These are phyloP conservation scores for Pestalotiopsis sp. DNA, from an alignment of 2,329 filamentous ascomycete species.

Conservation along the genomic window DNA sequence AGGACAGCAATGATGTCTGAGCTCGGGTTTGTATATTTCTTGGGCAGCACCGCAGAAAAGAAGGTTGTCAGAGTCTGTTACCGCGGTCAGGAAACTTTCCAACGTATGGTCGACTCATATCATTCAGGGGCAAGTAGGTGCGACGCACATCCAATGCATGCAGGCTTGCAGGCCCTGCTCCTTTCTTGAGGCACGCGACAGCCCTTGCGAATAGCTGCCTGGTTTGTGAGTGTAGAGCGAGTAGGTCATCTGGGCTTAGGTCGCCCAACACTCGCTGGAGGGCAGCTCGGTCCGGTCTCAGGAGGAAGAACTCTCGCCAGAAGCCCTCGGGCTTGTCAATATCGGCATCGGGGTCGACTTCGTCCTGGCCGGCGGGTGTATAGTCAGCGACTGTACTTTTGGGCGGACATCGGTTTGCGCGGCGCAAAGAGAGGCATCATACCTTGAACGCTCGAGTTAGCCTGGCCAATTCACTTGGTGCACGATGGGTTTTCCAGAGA, in stretches of 20 bases:
- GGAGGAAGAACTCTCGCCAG: conserved; percentile 94
- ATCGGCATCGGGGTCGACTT: conserved; percentile 61
- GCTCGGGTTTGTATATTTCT: conserved; percentile 93
- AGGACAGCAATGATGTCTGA: conserved; percentile 92
- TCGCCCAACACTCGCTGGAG: conserved; percentile 70
- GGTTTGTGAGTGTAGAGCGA: conserved; percentile 77
- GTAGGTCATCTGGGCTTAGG: conserved; percentile 73
- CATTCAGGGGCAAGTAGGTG: not conserved
- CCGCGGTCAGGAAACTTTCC: conserved; percentile 38
- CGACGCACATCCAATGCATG: conserved; percentile 79
- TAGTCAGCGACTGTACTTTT: conserved; percentile 23
- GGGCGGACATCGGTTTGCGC: not conserved
- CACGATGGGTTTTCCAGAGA: conserved; percentile 11
- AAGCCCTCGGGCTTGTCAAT: conserved; percentile 82
- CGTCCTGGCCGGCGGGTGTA: conserved; percentile 44
- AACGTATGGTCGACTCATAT: not conserved
- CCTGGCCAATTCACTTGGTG: not conserved
- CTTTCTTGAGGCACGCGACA: conserved; percentile 67
- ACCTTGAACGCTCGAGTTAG: conserved; percentile 16
- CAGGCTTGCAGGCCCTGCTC: conserved; percentile 64
- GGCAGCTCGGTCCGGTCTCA: conserved; percentile 74
- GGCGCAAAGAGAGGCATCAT: not conserved
- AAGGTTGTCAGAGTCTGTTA: conserved; percentile 85
- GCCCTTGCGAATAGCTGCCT: conserved; percentile 78
- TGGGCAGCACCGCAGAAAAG: conserved; percentile 77